These are phyloP conservation scores for Mrakiaceae sp. DNA, from an alignment of 1,284 basidiomycete genomes.

Conservation along the genomic window DNA sequence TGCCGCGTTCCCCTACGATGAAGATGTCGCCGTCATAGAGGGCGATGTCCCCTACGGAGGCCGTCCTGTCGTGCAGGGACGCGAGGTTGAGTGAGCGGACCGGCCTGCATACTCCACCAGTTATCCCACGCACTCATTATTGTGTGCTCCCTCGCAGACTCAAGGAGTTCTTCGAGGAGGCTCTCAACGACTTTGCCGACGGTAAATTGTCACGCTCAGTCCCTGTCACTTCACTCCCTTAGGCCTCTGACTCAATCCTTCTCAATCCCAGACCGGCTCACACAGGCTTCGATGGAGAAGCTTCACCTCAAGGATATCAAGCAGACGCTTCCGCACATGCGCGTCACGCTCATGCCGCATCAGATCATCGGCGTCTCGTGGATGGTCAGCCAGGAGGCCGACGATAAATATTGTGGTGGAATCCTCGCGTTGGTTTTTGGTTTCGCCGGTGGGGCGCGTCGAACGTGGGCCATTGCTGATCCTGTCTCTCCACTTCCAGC, in stretches of 20 bases:
- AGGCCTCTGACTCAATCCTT: background rate
- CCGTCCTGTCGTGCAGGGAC: no score
- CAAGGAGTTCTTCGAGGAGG: constrained; percentile 25
- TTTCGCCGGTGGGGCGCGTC: background rate
- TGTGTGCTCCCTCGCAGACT: constrained; percentile 6
- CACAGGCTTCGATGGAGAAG: constrained; percentile 24
- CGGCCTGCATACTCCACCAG: no score
- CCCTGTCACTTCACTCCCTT: background rate
- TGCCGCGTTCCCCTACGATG: no score
- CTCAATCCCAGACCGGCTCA: constrained; percentile 18
- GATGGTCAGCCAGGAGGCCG: constrained; percentile 19
- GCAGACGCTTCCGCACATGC: constrained; percentile 23
- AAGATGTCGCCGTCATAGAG: no score
- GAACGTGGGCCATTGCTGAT: no score
- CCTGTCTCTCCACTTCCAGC: background rate
- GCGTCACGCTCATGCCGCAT: constrained; percentile 31
- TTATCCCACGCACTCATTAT: no score
- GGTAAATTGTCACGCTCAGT: background rate
- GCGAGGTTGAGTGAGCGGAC: no score
- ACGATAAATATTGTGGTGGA: constrained; percentile 28
- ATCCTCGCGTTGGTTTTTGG: constrained; percentile 31
- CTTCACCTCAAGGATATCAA: constrained; percentile 22
- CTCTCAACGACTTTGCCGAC: constrained; percentile 27
- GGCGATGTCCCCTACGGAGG: no score
- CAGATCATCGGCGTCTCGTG: constrained; percentile 34